Evolutionary conservation across 1,139 yeast species (phyloP).

Genomic region (Suhomyces atakaporum): DNA sequence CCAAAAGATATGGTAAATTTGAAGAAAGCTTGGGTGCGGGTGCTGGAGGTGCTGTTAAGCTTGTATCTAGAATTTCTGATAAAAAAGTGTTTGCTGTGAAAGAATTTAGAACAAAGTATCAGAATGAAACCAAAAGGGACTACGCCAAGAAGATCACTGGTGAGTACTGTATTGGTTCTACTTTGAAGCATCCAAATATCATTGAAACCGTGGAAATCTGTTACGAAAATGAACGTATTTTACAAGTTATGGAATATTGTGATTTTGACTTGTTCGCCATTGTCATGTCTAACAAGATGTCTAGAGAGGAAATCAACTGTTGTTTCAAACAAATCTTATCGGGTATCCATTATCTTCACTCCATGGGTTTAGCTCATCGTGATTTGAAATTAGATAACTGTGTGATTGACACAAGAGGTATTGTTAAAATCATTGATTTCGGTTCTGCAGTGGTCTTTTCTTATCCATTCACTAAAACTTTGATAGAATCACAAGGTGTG

Average conservation of each 20-base stretch:
- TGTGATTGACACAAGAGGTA: slow-evolving; percentile 82
- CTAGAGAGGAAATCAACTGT: slow-evolving; percentile 81
- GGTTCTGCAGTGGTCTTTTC: slow-evolving; percentile 94
- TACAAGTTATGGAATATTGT: slow-evolving; percentile 94
- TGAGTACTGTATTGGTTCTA: slow-evolving; percentile 92
- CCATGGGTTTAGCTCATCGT: slow-evolving; percentile 88
- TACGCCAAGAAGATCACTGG: slow-evolving; percentile 93
- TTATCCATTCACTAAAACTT: slow-evolving; percentile 80
- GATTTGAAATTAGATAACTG: slow-evolving; percentile 93
- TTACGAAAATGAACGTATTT: slow-evolving; percentile 82
- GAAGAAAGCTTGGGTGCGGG: slow-evolving; percentile 94
- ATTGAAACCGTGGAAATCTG: slow-evolving; percentile 90
- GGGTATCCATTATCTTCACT: slow-evolving; percentile 82
- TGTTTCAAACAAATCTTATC: slow-evolving; percentile 84
- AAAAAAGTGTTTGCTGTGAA: slow-evolving; percentile 84
- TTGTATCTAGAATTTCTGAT: slow-evolving; percentile 70
- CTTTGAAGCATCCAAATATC: slow-evolving; percentile 86
- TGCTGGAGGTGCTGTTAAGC: slow-evolving; percentile 90
- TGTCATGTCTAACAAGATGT: slow-evolving; percentile 94
- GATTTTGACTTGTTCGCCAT: slow-evolving; percentile 92
- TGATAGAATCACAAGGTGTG: slow-evolving; percentile 84
- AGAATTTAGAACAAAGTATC: slow-evolving; percentile 79
- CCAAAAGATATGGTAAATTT: slow-evolving; percentile 75
- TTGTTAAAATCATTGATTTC: slow-evolving; percentile 87
- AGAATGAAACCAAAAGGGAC: slow-evolving; percentile 78